Evolutionary conservation across 352 stramenopile species (phyloP).

Genomic region (Pythium rhizo-oryzae): DNA sequence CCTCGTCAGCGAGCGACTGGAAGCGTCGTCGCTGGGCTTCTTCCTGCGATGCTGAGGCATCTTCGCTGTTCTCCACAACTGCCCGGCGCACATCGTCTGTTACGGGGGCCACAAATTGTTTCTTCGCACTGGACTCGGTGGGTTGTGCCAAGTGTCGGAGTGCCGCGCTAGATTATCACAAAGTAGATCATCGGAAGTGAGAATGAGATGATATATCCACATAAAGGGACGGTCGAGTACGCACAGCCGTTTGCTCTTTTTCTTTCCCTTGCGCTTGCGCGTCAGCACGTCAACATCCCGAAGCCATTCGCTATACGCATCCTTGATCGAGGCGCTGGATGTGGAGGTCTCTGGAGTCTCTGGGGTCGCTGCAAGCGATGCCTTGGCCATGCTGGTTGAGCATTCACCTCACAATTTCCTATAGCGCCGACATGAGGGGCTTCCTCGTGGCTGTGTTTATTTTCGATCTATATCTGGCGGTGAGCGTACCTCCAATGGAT

Average conservation of each 20-base stretch:
- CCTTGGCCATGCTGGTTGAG: background rate
- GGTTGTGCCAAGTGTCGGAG: constrained; percentile 44
- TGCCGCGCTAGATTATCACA: constrained; percentile 10
- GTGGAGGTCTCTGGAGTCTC: background rate
- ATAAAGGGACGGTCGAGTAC: no score
- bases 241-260: constrained; percentile 21
- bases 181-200: no score
- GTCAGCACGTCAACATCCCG: constrained; percentile 11
- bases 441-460: background rate
- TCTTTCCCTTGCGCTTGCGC: constrained; percentile 40
- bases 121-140: constrained; percentile 53
- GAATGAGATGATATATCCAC: no score
- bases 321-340: constrained; percentile 13
- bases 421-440: background rate
- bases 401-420: background rate
- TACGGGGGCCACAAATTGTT: constrained; percentile 36
- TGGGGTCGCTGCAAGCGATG: background rate
- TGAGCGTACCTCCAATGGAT: no score
- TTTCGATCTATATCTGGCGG: constrained; percentile 22
- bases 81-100: background rate
- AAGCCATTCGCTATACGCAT: constrained; percentile 28
- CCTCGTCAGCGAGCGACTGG: constrained; percentile 41
- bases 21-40: constrained; percentile 36
- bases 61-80: background rate
- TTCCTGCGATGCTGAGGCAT: background rate